Conservation (phyloP, 805 yeast species). For the Saccharomyces eubayanus region DNA sequence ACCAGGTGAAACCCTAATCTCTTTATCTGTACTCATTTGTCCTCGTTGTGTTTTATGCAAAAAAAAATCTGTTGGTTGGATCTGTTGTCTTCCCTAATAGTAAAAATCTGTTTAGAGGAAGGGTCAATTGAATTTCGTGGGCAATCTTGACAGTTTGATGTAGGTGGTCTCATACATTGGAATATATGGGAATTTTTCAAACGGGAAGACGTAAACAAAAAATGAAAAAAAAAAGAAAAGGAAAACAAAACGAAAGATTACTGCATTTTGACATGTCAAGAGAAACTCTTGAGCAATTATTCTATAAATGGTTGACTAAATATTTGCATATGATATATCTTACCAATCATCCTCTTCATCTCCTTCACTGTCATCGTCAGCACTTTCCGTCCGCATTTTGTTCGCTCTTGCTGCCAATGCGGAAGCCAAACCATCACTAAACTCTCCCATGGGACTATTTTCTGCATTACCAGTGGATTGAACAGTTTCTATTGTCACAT, state of each 20-base stretch:
- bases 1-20: neutral
- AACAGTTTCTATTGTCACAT: conserved; percentile 11
- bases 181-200: neutral
- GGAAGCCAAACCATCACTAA: conserved; percentile 84
- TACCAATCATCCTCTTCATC: conserved; percentile 33
- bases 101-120: neutral
- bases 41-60: neutral
- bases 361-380: conserved; percentile 60
- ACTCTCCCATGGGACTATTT: conserved; percentile 4
- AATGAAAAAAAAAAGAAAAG: neutral
- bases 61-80: neutral
- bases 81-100: neutral
- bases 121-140: neutral
- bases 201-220: neutral
- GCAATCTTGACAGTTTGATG: neutral
- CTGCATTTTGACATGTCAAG: neutral
- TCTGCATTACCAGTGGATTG: neutral
- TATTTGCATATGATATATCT: neutral
- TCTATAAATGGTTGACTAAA: neutral
- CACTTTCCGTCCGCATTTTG: conserved; percentile 49
- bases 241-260: neutral
- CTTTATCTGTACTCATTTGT: neutral
- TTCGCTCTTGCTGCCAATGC: conserved; percentile 77
- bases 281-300: neutral
- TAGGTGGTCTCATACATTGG: neutral